Conservation (phyloP, 441 rosid genomes). For the Capsella rubella region DNA sequence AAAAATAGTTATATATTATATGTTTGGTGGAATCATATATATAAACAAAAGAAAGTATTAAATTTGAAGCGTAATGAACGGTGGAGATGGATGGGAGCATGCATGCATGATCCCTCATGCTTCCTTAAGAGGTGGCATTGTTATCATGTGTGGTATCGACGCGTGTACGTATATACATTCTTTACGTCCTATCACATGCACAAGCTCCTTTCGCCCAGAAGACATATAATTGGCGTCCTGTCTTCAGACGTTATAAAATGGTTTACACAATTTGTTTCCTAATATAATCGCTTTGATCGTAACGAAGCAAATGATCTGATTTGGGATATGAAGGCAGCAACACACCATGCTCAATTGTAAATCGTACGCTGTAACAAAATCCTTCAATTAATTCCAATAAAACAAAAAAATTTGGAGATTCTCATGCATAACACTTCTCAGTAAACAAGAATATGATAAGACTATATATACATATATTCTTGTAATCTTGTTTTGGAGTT, state of each 20-base stretch:
- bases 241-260: background rate
- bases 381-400: too few relatives aligned
- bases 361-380: background rate
- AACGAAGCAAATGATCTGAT: constrained; percentile 11
- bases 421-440: too few relatives aligned
- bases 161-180: constrained; percentile 35
- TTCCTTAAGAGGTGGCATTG: constrained; percentile 48
- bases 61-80: constrained; percentile 36
- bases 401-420: too few relatives aligned
- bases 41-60: background rate
- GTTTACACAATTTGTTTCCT: background rate
- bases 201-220: constrained; percentile 21
- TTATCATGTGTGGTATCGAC: constrained; percentile 39
- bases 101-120: constrained; percentile 46
- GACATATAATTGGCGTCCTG: constrained; percentile 24
- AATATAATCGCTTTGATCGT: background rate
- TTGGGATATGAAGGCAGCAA: background rate
- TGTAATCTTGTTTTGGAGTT: too few relatives aligned
- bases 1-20: background rate
- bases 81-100: constrained; percentile 41
- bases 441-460: too few relatives aligned
- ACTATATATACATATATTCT: too few relatives aligned
- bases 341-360: background rate
- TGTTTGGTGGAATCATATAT: constrained; percentile 28
- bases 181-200: constrained; percentile 43